These are phyloP conservation scores for Arthrobotrys sphaeroides DNA, from an alignment of 2,329 filamentous ascomycete species.

Conservation along the genomic window DNA sequence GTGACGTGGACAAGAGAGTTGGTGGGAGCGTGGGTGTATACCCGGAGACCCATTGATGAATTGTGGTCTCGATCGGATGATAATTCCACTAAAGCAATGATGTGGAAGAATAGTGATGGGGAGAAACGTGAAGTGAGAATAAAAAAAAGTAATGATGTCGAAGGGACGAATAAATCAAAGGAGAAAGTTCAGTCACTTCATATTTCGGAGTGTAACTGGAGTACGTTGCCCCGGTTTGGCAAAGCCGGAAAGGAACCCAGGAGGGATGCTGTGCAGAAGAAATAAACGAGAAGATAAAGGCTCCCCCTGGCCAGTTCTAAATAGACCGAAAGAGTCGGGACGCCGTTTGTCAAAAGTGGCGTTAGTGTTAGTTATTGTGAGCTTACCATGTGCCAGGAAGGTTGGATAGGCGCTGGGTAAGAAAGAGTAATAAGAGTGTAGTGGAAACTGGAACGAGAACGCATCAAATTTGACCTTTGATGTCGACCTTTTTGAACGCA, in stretches of 20 bases:
- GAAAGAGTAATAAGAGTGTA: constrained; percentile 1
- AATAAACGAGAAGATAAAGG: not conserved
- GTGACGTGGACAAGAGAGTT: not conserved
- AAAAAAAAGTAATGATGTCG: not conserved
- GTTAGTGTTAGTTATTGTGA: constrained; percentile 49
- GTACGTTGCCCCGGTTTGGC: not conserved
- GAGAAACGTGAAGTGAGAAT: not conserved
- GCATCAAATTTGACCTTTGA: constrained; percentile 91
- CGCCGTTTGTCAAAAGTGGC: constrained; percentile 19
- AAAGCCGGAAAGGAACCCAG: constrained; percentile 9
- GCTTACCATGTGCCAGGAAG: constrained; percentile 44
- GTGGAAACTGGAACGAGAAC: not conserved
- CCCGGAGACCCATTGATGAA: constrained; percentile 30
- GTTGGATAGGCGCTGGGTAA: constrained; percentile 16
- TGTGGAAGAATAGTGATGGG: constrained; percentile 15
- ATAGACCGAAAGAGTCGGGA: constrained; percentile 6
- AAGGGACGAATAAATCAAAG: not conserved
- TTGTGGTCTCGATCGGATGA: constrained; percentile 13
- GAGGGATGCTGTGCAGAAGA: not conserved
- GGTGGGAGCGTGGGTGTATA: constrained; percentile 3
- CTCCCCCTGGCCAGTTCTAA: too few species aligned
- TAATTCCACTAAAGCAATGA: constrained; percentile 42
- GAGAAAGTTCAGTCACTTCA: too few species aligned
- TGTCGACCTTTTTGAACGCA: constrained; percentile 89
- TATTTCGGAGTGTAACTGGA: not conserved